Base-by-base conservation (phyloP, 2,329 filamentous ascomycete genomes). In the Neocucurbitaria cava region DNA sequence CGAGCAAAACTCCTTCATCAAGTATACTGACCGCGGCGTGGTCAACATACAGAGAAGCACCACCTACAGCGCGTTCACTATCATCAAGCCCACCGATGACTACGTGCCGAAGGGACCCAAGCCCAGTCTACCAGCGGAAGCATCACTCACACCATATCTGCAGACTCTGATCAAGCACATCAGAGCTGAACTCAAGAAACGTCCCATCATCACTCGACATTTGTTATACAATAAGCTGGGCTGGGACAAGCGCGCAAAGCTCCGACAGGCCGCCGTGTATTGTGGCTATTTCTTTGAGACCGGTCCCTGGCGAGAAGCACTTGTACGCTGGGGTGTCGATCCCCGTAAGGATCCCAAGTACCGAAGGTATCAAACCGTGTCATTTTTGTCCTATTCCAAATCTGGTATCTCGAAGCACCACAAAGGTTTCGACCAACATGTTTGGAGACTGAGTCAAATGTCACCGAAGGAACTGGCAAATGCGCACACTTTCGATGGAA, bases 251-350 rank as follows among this genome's bases (percentile, higher is more conserved):
- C 80, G 82, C 23, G 80, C 81, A 48, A 76, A 79, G 17, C 78
- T 96, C 56, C 89, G 91, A 66, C 85, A 89, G 69, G 90, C 90
- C 42, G 85, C 93, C 47, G 89, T 92, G 59, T 94, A 95, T 66
- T 87, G 91, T 4, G 92, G 90, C 8, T 99, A 96, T 77, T 91
- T 93, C 76, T 97, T 98, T 81, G 89, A 90, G 54, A 92, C 90
- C 20, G 95, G 95, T 0, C 93, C 95, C 0, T 99, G 92, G 89
- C 86, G 92, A 59, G 93, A 98, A 73, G 88, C 90, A 3, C 87
- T 97, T 49, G 86, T 97, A 59, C 87, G 85, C 42, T 95, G 93
- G 73, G 94, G 94, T 9, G 77, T 96, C 18, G 95, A 99, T 71
- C 95, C 95, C 3, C 86, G 95, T 31, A 84, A 78, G 13, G 88